Conservation (phyloP, 371 early-diverging fungal species). For the Apophysomyces elegans region DNA sequence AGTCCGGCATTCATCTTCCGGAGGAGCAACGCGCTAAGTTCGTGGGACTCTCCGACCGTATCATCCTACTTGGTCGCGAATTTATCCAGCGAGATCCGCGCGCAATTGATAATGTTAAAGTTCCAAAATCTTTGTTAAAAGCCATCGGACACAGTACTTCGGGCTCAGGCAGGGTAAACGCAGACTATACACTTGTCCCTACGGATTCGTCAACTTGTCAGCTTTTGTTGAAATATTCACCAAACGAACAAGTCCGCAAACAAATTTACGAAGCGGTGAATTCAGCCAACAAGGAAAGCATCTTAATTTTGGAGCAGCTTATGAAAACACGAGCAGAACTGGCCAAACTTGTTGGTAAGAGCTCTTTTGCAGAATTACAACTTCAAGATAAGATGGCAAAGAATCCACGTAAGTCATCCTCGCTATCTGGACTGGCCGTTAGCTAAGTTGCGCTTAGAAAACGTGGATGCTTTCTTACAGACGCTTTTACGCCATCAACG, state of each 20-base stretch:
- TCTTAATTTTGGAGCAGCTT: slow-evolving; percentile 72
- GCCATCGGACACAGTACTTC: slow-evolving; percentile 28
- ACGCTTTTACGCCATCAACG: slow-evolving; percentile 63
- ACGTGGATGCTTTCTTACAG: slow-evolving; percentile 83
- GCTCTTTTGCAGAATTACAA: slow-evolving; percentile 82
- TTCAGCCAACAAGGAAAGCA: slow-evolving; percentile 66
- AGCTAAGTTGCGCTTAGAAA: slow-evolving; percentile 44
- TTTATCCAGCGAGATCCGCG: slow-evolving; percentile 67
- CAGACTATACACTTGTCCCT: slow-evolving; percentile 47
- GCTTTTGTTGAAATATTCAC: slow-evolving; percentile 65
- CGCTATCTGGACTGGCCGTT: not conserved
- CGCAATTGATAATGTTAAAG: slow-evolving; percentile 29
- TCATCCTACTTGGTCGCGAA: slow-evolving; percentile 77
- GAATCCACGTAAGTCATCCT: slow-evolving; percentile 65
- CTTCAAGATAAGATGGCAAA: slow-evolving; percentile 94
- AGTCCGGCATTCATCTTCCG: slow-evolving; percentile 90
- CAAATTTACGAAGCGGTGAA: slow-evolving; percentile 78
- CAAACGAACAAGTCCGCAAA: slow-evolving; percentile 67
- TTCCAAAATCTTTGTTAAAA: slow-evolving; percentile 24
- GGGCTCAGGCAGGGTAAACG: slow-evolving; percentile 22
- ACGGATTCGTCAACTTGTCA: slow-evolving; percentile 61
- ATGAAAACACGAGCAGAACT: slow-evolving; percentile 75
- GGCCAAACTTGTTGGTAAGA: slow-evolving; percentile 77
- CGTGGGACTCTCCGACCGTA: slow-evolving; percentile 81
- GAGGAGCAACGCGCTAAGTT: slow-evolving; percentile 68